Conservation (phyloP, 345 rosid species). For the Hibiscus syriacus region DNA sequence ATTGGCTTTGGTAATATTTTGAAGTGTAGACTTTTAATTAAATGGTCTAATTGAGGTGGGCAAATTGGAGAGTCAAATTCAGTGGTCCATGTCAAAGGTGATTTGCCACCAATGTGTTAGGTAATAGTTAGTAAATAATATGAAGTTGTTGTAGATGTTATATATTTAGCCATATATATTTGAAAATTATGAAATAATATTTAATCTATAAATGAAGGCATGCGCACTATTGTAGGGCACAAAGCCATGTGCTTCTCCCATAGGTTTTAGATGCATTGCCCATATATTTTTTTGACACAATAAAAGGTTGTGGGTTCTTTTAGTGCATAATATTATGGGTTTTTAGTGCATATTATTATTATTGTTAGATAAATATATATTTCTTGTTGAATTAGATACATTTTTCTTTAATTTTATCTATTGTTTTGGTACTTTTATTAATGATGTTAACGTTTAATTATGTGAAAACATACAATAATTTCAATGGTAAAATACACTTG, state of each 20-base stretch:
- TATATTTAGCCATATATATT: too few species aligned
- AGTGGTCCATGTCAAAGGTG: background rate
- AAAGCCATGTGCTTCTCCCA: slow-evolving; percentile 25
- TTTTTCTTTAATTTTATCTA: too few species aligned
- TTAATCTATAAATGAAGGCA: slow-evolving; percentile 13
- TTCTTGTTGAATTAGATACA: too few species aligned
- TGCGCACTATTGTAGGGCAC: slow-evolving; percentile 18
- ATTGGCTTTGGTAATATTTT: too few species aligned
- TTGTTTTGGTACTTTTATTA: too few species aligned
- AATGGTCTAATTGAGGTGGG: background rate
- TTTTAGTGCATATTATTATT: background rate
- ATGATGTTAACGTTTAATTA: too few species aligned
- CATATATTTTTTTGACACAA: background rate
- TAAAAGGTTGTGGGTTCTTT: background rate
- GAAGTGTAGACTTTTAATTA: too few species aligned
- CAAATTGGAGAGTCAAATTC: too few species aligned
- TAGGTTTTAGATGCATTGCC: background rate
- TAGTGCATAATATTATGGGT: too few species aligned
- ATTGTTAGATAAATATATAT: too few species aligned
- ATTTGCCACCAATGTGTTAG: background rate
- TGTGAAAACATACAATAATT: too few species aligned
- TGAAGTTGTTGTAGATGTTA: background rate
- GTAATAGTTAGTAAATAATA: background rate
- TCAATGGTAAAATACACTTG: too few species aligned
- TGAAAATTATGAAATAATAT: background rate